phyloP scores from a whole-genome alignment of 306 rosid genomes.

The Argentina anserina region DNA sequence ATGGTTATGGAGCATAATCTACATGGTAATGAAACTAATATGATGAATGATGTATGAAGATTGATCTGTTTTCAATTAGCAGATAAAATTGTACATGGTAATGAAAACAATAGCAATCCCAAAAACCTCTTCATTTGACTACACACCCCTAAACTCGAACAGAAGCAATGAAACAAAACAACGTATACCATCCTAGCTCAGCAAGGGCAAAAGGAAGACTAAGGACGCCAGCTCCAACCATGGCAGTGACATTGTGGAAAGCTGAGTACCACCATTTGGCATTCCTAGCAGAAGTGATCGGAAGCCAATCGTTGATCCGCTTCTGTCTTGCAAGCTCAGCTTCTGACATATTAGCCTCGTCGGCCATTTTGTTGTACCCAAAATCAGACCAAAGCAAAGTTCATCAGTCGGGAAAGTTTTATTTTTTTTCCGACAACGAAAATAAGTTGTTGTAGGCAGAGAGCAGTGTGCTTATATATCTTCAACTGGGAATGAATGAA shows the following conservation, averaged over 20 bases:
- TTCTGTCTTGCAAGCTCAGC: constrained; percentile 11
- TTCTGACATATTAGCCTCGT: background rate
- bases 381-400: background rate
- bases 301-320: constrained; percentile 72
- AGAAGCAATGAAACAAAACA: background rate
- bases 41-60: too few species aligned
- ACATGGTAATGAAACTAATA: too few species aligned
- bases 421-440: too few species aligned
- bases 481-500: background rate
- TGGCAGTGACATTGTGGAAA: constrained; percentile 88
- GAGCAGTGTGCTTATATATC: background rate
- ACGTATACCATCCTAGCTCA: constrained; percentile 64
- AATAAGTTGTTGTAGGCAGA: background rate
- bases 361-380: constrained; percentile 2
- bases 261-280: constrained; percentile 97
- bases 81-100: background rate
- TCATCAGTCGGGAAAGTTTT: background rate
- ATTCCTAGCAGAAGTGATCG: constrained; percentile 64
- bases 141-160: background rate
- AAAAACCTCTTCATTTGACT: background rate
- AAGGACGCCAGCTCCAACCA: constrained; percentile 97
- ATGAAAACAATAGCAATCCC: background rate
- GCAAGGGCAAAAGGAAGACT: constrained; percentile 85
- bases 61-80: too few species aligned
- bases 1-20: too few species aligned